These are phyloP conservation scores for Sporothrix globosa DNA, from an alignment of 2,329 filamentous ascomycete species.

Conservation along the genomic window DNA sequence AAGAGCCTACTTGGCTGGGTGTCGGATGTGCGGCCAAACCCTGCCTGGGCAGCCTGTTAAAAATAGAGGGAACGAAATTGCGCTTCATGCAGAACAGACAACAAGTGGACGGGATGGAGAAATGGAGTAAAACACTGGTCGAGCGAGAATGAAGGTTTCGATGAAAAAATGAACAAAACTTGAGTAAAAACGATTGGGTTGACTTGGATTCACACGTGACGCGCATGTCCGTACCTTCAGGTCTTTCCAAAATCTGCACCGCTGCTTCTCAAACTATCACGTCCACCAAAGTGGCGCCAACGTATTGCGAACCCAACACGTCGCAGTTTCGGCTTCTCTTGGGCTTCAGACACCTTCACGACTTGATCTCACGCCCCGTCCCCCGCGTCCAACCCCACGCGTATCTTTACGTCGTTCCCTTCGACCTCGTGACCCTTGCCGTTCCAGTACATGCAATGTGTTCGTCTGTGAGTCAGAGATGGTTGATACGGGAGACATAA, in stretches of 20 bases:
- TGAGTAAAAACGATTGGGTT: too few species aligned
- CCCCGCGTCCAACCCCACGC: conserved; percentile 19
- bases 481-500: not conserved
- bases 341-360: not conserved
- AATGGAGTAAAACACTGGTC: not conserved
- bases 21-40: not conserved
- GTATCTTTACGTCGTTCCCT: not conserved
- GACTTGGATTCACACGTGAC: not conserved
- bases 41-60: not conserved
- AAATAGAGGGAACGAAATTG: conserved; percentile 7
- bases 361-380: not conserved
- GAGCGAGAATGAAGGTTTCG: too few species aligned
- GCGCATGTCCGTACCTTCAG: not conserved
- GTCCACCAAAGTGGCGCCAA: conserved; percentile 29
- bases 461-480: conserved; percentile 30
- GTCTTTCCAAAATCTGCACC: not conserved
- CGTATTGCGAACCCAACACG: conserved; percentile 5
- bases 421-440: not conserved
- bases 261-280: conserved; percentile 5
- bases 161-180: too few species aligned
- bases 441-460: conserved; percentile 27
- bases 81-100: not conserved
- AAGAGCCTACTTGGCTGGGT: not conserved
- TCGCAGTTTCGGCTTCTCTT: conserved; percentile 4
- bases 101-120: not conserved